Evolutionary conservation across 768 basidiomycete species (phyloP).

Genomic region (Kwoniella europaea): DNA sequence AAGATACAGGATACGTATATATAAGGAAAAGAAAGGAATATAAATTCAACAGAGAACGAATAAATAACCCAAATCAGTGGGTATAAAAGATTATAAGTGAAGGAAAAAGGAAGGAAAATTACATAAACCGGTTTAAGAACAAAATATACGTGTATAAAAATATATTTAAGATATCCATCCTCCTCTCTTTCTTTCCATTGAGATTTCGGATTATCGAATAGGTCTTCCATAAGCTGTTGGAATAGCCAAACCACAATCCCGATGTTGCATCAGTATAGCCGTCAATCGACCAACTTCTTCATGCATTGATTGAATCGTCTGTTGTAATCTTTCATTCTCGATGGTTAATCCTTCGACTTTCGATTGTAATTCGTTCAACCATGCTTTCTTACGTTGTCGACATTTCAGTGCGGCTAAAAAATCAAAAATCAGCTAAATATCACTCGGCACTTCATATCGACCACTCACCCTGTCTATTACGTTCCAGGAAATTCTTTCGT

Average conservation of each 20-base stretch:
- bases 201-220: slow-evolving; percentile 19
- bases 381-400: slow-evolving; percentile 98
- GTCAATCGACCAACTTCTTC: slow-evolving; percentile 86
- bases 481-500: slow-evolving; percentile 91
- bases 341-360: slow-evolving; percentile 90
- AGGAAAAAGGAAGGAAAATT: not conserved
- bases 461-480: slow-evolving; percentile 88
- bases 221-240: slow-evolving; percentile 44
- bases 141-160: slow-evolving; percentile 1
- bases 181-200: not conserved
- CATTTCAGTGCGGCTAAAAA: slow-evolving; percentile 90
- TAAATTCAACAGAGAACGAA: not conserved
- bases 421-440: slow-evolving; percentile 1
- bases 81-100: not conserved
- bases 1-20: not conserved
- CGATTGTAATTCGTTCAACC: slow-evolving; percentile 88
- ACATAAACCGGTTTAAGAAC: not conserved
- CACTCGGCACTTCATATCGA: no score
- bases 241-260: slow-evolving; percentile 57
- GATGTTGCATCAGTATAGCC: slow-evolving; percentile 60
- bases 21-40: not conserved
- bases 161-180: not conserved
- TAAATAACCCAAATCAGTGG: not conserved
- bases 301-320: slow-evolving; percentile 80
- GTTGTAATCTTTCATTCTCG: slow-evolving; percentile 92